Conservation (phyloP, 352 stramenopile species). For the Globisporangium cystogenes region DNA sequence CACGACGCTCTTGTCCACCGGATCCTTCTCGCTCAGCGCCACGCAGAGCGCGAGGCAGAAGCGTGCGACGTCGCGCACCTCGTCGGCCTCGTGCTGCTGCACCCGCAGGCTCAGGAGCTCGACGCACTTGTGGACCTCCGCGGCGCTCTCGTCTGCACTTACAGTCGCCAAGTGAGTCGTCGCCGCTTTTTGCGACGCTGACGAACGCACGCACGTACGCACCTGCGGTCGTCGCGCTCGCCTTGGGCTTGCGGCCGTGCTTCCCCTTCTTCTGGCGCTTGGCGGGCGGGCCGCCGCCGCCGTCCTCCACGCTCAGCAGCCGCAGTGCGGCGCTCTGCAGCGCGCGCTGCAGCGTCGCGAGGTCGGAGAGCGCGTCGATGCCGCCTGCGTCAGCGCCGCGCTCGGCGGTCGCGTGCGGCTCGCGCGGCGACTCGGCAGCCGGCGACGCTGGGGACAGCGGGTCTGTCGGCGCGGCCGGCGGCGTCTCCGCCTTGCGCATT, state of each 20-base stretch:
- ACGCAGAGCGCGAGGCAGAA: slow-evolving; percentile 36
- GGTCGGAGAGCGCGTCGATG: slow-evolving; percentile 27
- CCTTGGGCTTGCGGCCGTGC: slow-evolving; percentile 12
- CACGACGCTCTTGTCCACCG: slow-evolving; percentile 23
- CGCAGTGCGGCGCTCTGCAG: slow-evolving; percentile 31
- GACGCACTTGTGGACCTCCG: slow-evolving; percentile 35
- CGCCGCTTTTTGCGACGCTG: too few species aligned
- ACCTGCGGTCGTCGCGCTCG: neutral
- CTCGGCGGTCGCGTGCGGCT: neutral
- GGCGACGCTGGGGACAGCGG: slow-evolving; percentile 6
- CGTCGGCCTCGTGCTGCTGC: slow-evolving; percentile 23
- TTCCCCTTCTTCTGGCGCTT: slow-evolving; percentile 74
- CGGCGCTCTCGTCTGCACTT: slow-evolving; percentile 16
- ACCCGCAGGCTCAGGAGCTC: slow-evolving; percentile 27
- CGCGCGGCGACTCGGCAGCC: neutral
- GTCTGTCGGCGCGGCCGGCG: neutral
- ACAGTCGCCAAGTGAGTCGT: neutral
- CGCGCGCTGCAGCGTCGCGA: slow-evolving; percentile 35
- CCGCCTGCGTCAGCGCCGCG: slow-evolving; percentile 5
- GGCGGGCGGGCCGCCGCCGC: slow-evolving; percentile 19
- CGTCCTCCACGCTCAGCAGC: slow-evolving; percentile 18
- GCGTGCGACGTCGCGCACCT: slow-evolving; percentile 35
- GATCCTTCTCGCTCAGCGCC: slow-evolving; percentile 34
- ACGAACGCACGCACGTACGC: slow-evolving; percentile 1
- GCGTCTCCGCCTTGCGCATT: neutral